Percentiles rank a stretch among this genome's conserved stretches.
These are phyloP conservation scores for Colletotrichum eleusines DNA, from an alignment of 2,329 filamentous ascomycete genomes.

Conservation along the genomic window DNA sequence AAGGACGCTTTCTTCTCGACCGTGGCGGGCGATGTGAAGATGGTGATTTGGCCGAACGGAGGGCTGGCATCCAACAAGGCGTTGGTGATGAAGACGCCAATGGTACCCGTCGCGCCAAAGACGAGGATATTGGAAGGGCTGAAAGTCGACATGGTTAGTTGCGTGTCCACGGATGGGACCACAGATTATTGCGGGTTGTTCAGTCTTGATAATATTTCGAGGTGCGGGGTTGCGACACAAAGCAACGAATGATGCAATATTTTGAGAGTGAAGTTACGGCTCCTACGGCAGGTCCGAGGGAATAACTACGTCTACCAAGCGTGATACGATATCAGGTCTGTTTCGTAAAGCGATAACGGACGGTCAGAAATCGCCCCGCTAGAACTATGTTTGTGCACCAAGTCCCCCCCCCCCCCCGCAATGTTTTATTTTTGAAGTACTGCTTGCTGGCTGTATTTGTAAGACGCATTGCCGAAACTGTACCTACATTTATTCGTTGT, in stretches of 20 bases:
- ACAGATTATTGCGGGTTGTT: neutral
- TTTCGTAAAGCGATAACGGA: slow-evolving; percentile 28
- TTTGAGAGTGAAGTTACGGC: neutral
- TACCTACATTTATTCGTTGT: slow-evolving; percentile 29
- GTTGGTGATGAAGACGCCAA: slow-evolving; percentile 56
- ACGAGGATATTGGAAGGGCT: slow-evolving; percentile 35
- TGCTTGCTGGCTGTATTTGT: neutral
- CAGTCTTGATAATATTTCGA: neutral
- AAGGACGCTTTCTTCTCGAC: slow-evolving; percentile 43
- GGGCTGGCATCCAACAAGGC: slow-evolving; percentile 52
- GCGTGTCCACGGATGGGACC: neutral
- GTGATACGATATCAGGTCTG: slow-evolving; percentile 22
- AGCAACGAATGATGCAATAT: neutral
- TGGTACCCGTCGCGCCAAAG: slow-evolving; percentile 57
- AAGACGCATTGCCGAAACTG: slow-evolving; percentile 16
- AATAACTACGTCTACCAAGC: too few relatives aligned
- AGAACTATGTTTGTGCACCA: slow-evolving; percentile 14
- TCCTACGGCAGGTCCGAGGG: neutral
- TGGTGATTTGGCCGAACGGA: slow-evolving; percentile 49
- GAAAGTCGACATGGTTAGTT: slow-evolving; percentile 26
- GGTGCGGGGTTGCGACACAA: neutral
- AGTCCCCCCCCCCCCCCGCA: neutral
- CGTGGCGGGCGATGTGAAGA: slow-evolving; percentile 48
- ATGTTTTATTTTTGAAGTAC: too few relatives aligned
- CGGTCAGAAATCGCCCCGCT: slow-evolving; percentile 17